Evolutionary conservation across 2,329 filamentous ascomycete genomes (phyloP), one percentile per base, ranked within the genome.

Genomic region (Cordyceps sp.): DNA sequence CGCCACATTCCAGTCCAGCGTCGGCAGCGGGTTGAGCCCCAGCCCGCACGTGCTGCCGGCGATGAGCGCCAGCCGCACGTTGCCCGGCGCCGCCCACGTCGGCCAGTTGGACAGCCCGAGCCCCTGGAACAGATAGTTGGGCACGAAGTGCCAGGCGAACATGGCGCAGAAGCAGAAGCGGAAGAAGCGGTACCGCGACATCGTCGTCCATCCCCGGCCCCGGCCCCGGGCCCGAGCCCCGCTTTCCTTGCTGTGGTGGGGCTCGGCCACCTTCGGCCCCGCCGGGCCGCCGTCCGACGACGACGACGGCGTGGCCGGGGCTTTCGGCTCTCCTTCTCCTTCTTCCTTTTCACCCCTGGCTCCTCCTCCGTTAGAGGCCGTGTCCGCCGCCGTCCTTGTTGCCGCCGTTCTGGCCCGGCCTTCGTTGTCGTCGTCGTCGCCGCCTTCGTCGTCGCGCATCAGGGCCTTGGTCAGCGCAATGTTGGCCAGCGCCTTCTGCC

Each of bases 131-230:
- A 69, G 44, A 34, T 57, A 64, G 36, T 61, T 56, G 0, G 64
- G 65, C 26, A 70, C 50, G 60, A 61, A 67, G 38, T 61, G 67
- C 42, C 57, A 69, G 4, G 62, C 33, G 31, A 67, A 68, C 56
- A 66, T 65, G 37, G 47, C 49, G 1, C 33, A 40, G 18, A 62
- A 62, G 5, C 51, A 46, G 4, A 54, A 34, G 18, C 54, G 31
- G 39, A 68, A 68, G 40, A 66, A 62, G 10, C 45, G 52, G 55
- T 29, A 54, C 23, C 41, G 40, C 6, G 36, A 45, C 29, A 44
- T 33, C 6, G 33, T 39, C 45, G 13, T 28, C 10, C 17, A 10
- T 4, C 15, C 15, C 26, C 26, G 18, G 15, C n/a, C n/a, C n/a
- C n/a, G n/a, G n/a, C n/a, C n/a, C n/a, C n/a, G n/a, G n/a, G n/a